phyloP scores from a whole-genome alignment of 257 asterid species.

The Ajuga chamaepitys region DNA sequence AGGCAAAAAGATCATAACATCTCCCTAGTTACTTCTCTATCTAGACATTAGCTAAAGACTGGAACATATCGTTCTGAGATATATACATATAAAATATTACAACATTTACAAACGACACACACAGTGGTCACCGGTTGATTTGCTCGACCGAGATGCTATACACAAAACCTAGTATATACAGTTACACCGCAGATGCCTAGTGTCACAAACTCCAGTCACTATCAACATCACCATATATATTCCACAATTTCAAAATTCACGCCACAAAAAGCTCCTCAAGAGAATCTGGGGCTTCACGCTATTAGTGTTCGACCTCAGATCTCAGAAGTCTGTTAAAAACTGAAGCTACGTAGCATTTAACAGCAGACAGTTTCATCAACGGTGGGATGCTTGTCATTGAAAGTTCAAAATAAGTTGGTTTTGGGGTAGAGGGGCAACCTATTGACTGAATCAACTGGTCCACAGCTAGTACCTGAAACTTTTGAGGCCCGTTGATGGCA shows the following conservation, averaged over 20 bases:
- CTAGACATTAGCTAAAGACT: not conserved
- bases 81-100: conserved; percentile 1
- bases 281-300: not conserved
- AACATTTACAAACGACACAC: conserved; percentile 9
- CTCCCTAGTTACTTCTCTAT: not conserved
- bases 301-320: conserved; percentile 28
- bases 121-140: not conserved
- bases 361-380: conserved; percentile 25
- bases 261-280: conserved; percentile 14
- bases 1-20: too few relatives aligned
- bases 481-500: conserved; percentile 71
- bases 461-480: conserved; percentile 56
- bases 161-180: conserved; percentile 18
- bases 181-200: conserved; percentile 11
- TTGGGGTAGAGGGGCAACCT: conserved; percentile 78
- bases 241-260: conserved; percentile 24
- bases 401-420: conserved; percentile 77
- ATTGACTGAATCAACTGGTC: conserved; percentile 63
- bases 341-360: conserved; percentile 37
- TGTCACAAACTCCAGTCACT: conserved; percentile 11
- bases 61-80: not conserved
- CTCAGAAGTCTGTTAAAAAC: conserved; percentile 22
- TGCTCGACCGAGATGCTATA: conserved; percentile 14
- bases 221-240: conserved; percentile 8
- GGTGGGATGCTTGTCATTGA: conserved; percentile 23